Percentiles rank a stretch among this genome's conserved stretches.
Evolutionary conservation across 306 rosid species (phyloP).

Genomic region (Senna tora): DNA sequence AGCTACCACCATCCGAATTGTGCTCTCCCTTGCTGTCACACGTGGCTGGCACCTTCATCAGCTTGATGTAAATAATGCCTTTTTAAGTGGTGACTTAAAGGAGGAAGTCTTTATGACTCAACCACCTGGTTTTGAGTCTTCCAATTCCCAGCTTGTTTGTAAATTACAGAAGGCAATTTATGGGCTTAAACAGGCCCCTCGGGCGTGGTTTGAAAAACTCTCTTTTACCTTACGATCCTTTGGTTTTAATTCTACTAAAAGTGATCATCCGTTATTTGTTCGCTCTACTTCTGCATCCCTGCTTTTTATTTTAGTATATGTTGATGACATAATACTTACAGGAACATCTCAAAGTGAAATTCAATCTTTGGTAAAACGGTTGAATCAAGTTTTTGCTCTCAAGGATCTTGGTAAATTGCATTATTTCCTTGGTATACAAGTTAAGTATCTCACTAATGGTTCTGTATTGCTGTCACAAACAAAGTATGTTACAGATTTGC

Average conservation of each 20-base stretch:
- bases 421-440: background rate
- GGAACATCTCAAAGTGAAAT: background rate
- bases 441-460: background rate
- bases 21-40: background rate
- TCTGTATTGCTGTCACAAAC: background rate
- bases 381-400: background rate
- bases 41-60: background rate
- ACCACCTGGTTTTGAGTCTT: background rate
- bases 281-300: fast-evolving
- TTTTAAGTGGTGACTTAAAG: background rate
- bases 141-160: background rate
- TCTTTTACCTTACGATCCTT: fast-evolving
- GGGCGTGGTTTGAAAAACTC: background rate
- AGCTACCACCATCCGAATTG: background rate
- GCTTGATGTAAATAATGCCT: background rate
- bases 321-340: background rate
- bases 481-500: background rate
- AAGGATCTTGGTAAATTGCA: background rate
- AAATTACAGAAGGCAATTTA: background rate
- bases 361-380: background rate
- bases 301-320: background rate
- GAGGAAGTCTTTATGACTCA: background rate
- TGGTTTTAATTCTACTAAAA: background rate
- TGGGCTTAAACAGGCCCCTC: background rate
- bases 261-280: background rate